phyloP scores from a whole-genome alignment of 176 grass and related monocot genomes.

The Calamus simplicifolius region DNA sequence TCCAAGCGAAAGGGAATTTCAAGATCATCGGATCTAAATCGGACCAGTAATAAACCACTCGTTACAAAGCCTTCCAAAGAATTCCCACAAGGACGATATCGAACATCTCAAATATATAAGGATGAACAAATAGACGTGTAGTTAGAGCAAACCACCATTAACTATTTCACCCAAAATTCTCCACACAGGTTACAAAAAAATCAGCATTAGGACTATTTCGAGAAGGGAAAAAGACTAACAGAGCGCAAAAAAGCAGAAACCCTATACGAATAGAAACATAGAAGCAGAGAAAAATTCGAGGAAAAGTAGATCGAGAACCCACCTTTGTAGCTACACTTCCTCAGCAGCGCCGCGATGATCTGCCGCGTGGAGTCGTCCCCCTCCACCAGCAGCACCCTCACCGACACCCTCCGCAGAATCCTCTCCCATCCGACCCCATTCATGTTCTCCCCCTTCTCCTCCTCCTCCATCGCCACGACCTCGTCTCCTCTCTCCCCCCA shows the following conservation, averaged over 20 bases:
- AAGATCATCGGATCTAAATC: no score
- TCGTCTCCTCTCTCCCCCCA: neutral
- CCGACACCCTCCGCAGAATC: conserved; percentile 78
- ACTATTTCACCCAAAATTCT: no score
- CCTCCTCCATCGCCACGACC: conserved; percentile 13
- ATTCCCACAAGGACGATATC: no score
- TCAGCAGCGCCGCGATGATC: conserved; percentile 91
- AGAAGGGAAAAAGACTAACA: no score
- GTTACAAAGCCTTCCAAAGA: no score
- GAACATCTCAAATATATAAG: no score
- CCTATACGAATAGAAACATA: neutral
- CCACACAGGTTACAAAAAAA: no score
- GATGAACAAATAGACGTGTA: no score
- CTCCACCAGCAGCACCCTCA: conserved; percentile 92
- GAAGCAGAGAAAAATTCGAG: neutral
- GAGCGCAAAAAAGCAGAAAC: neutral
- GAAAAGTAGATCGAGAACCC: conserved; percentile 15
- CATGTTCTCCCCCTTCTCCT: conserved; percentile 9
- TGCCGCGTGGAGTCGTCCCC: conserved; percentile 93
- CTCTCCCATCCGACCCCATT: conserved; percentile 18
- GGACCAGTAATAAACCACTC: no score
- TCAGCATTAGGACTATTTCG: no score
- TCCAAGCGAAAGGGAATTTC: no score
- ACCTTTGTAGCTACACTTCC: conserved; percentile 95
- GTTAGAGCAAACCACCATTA: no score